Base-by-base conservation (phyloP, 345 rosid genomes). In the Citrus maxima region DNA sequence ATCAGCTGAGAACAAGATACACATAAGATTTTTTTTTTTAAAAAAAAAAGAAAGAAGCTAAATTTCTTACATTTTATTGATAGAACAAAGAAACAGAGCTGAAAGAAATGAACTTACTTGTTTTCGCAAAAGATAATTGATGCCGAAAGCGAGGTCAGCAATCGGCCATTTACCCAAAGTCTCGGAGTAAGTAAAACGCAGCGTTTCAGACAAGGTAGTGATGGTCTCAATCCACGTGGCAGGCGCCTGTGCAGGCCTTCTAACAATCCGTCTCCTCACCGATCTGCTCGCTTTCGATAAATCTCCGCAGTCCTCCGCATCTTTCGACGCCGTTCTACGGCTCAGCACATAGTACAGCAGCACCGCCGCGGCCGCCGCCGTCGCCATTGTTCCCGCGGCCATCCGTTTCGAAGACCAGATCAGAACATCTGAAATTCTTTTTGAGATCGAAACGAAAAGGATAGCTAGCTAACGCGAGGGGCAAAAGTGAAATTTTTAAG, bases 141-240 rank as follows among this genome's bases (percentile, higher is more conserved):
- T 94, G 75, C 98, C 98, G 76, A 97, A 97, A 67, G 99, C 99
- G 79, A 97, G 86, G 87, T 97, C 98, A 34, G 89, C 97, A 37
- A 97, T 87, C 12, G 99, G 99, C 98, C 99, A 97, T 87, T 97
- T 94, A 6, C 99, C 99, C 34, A 97, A 81, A 68, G 99, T 97
- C 84, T 97, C 98, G 12, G 97, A 90, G 87, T 92, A 97, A 13
- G 97, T 96, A 69, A 94, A 96, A 70, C 95, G 85, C 24, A 96
- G 88, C 35, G 99, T 96, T 85, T 96, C 98, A 16, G 95, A 88
- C 38, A 96, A 61, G 40, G 98, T 96, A 1, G 95, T 82, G 60
- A 96, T 87, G 32, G 98, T 85, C 86, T 96, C 98, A n/a, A 91
- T 86, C 94, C 96, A 92, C 42, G 98, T 96, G 32, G 97, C 97